phyloP scores from a whole-genome alignment of 164 flowering plant species.

The Tetracentron sinense region DNA sequence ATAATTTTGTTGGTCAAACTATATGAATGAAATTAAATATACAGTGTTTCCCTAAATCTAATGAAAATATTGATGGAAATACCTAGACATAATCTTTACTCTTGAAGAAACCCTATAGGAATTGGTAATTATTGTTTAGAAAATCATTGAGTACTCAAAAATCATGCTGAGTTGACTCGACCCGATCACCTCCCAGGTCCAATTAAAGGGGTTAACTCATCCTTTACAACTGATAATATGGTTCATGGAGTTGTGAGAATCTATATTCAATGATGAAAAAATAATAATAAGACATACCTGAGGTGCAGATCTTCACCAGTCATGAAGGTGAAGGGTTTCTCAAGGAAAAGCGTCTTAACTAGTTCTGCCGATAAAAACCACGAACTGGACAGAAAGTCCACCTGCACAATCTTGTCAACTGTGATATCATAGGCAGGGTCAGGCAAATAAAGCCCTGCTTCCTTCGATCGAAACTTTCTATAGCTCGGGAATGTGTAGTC shows the following conservation, averaged over 20 bases:
- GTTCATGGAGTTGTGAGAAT: too few relatives aligned
- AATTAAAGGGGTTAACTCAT: too few relatives aligned
- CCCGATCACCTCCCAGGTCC: too few relatives aligned
- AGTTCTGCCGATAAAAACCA: constrained; percentile 97
- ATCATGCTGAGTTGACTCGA: background rate
- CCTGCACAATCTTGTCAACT: constrained; percentile 81
- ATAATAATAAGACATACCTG: constrained; percentile 52
- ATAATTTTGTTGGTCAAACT: constrained; percentile 8
- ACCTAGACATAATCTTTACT: too few relatives aligned
- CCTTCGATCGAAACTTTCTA: constrained; percentile 84
- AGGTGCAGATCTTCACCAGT: constrained; percentile 98
- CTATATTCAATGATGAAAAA: too few relatives aligned
- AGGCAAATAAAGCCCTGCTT: constrained; percentile 96
- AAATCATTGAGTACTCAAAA: background rate
- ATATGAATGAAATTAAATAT: background rate
- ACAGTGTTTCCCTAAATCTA: background rate
- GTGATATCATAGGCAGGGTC: constrained; percentile 96
- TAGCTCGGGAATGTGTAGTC: constrained; percentile 93
- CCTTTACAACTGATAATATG: too few relatives aligned
- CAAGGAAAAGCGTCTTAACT: constrained; percentile 82
- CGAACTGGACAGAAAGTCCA: constrained; percentile 92
- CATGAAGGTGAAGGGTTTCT: constrained; percentile 83
- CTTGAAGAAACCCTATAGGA: too few relatives aligned
- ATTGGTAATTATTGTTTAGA: too few relatives aligned
- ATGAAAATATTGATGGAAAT: too few relatives aligned